Percentiles rank a stretch among this genome's conserved stretches.
Evolutionary conservation across 371 early-diverging fungal species (phyloP).

Genomic region (Mucor velutinosus): DNA sequence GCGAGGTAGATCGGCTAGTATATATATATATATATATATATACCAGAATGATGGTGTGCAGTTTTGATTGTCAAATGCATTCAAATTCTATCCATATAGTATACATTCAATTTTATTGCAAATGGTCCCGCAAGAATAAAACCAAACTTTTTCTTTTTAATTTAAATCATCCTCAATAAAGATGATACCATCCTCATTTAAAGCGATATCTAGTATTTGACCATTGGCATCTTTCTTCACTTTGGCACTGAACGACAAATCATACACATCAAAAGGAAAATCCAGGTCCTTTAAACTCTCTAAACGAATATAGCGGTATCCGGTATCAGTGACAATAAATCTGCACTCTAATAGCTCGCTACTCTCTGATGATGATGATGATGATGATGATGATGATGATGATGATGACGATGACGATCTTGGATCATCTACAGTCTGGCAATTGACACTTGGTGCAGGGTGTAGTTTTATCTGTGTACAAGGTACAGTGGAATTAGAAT

Average conservation of each 20-base stretch:
- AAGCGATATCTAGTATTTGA: constrained; percentile 34
- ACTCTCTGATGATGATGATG: not conserved
- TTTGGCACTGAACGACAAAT: constrained; percentile 48
- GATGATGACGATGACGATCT: no score
- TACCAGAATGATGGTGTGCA: no score
- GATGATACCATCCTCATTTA: constrained; percentile 30
- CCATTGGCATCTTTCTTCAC: constrained; percentile 43
- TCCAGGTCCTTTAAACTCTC: constrained; percentile 39
- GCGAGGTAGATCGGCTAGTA: no score
- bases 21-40: no score
- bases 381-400: no score
- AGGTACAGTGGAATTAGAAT: no score
- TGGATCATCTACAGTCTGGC: constrained; percentile 11
- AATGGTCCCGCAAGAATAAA: constrained; percentile 8
- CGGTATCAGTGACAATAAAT: constrained; percentile 44
- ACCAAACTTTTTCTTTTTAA: not conserved
- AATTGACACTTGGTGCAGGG: constrained; percentile 17
- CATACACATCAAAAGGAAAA: constrained; percentile 42
- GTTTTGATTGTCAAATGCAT: no score
- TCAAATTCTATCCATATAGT: not conserved
- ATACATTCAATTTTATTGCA: not conserved
- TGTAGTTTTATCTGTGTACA: constrained; percentile 27
- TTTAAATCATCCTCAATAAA: constrained; percentile 29
- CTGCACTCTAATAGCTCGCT: constrained; percentile 33
- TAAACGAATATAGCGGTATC: constrained; percentile 53